A percentile compares a stretch with the other conserved stretches of the same genome.
These are phyloP conservation scores for Irpex lacteus DNA, from an alignment of 1,284 basidiomycete species.

Conservation along the genomic window DNA sequence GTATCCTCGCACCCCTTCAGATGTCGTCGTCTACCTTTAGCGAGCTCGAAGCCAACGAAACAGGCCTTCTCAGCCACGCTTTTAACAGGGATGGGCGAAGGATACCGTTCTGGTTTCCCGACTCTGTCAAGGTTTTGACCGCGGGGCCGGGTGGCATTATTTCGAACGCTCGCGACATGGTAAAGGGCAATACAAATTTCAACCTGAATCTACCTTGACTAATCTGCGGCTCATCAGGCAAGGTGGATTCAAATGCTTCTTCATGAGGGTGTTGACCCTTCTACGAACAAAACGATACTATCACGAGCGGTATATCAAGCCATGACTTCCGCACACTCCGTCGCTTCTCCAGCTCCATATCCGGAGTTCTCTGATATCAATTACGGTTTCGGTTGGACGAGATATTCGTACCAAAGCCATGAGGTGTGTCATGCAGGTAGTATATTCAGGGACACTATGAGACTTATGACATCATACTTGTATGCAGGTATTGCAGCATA, in stretches of 20 bases:
- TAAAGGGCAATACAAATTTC: background rate
- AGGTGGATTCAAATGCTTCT: slow-evolving; percentile 30
- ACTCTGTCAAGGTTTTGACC: slow-evolving; percentile 19
- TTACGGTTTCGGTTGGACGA: background rate
- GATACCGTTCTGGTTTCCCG: slow-evolving; percentile 29
- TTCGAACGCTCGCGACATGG: slow-evolving; percentile 31
- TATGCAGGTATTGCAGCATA: background rate
- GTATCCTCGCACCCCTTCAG: slow-evolving; percentile 30
- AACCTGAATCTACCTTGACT: too few relatives aligned
- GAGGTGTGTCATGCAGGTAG: background rate
- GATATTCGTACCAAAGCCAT: background rate
- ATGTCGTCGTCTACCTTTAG: slow-evolving; percentile 36
- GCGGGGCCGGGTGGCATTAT: slow-evolving; percentile 34
- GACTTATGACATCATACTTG: background rate
- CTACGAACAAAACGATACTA: slow-evolving; percentile 24
- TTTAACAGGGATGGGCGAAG: slow-evolving; percentile 23
- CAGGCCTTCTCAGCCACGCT: slow-evolving; percentile 33
- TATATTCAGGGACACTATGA: background rate
- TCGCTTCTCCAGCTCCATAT: background rate
- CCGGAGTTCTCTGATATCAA: background rate
- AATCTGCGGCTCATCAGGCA: slow-evolving; percentile 17
- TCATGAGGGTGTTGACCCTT: slow-evolving; percentile 26
- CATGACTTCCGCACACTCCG: slow-evolving; percentile 25
- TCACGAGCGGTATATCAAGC: slow-evolving; percentile 22
- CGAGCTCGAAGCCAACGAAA: slow-evolving; percentile 28